Percentiles rank a stretch among this genome's conserved stretches.
Evolutionary conservation across 2,329 filamentous ascomycete genomes (phyloP).

Genomic region (Diplodia corticola): DNA sequence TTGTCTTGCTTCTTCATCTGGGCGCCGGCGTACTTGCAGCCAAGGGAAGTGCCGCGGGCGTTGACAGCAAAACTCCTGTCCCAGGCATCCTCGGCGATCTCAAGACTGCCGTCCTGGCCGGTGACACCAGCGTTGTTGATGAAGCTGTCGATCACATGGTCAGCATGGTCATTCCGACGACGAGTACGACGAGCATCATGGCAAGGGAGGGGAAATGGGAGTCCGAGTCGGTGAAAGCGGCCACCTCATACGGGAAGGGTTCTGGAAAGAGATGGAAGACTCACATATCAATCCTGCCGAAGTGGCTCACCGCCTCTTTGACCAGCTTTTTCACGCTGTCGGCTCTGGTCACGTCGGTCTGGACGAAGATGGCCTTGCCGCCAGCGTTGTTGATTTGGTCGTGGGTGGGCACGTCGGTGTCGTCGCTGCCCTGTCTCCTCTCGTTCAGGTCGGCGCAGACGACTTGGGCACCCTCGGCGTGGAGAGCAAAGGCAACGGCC

Average conservation of each 20-base stretch:
- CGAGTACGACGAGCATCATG: slow-evolving; percentile 4
- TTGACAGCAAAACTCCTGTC: slow-evolving; percentile 37
- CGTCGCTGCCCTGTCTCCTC: background rate
- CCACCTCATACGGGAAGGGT: background rate
- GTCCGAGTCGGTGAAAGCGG: background rate
- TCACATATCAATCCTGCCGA: slow-evolving; percentile 37
- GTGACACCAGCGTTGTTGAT: slow-evolving; percentile 38
- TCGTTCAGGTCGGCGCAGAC: slow-evolving; percentile 27
- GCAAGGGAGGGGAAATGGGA: no score
- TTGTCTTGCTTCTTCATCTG: slow-evolving; percentile 38
- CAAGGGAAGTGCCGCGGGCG: slow-evolving; percentile 36
- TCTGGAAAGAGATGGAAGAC: slow-evolving; percentile 8
- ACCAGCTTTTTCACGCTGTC: slow-evolving; percentile 28
- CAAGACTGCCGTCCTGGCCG: slow-evolving; percentile 30
- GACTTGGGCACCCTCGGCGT: slow-evolving; percentile 27
- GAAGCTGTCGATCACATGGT: slow-evolving; percentile 14
- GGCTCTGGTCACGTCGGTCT: slow-evolving; percentile 32
- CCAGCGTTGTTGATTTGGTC: slow-evolving; percentile 25
- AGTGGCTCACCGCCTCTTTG: slow-evolving; percentile 31
- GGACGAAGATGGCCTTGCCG: slow-evolving; percentile 28
- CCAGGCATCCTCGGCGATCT: slow-evolving; percentile 32
- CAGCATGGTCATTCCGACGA: slow-evolving; percentile 23
- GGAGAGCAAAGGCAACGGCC: slow-evolving; percentile 26
- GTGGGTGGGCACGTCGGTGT: slow-evolving; percentile 18
- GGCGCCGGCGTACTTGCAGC: slow-evolving; percentile 35